These are phyloP conservation scores for Austroboletus novae-zelandiae DNA, from an alignment of 1,284 basidiomycete genomes.

Conservation along the genomic window DNA sequence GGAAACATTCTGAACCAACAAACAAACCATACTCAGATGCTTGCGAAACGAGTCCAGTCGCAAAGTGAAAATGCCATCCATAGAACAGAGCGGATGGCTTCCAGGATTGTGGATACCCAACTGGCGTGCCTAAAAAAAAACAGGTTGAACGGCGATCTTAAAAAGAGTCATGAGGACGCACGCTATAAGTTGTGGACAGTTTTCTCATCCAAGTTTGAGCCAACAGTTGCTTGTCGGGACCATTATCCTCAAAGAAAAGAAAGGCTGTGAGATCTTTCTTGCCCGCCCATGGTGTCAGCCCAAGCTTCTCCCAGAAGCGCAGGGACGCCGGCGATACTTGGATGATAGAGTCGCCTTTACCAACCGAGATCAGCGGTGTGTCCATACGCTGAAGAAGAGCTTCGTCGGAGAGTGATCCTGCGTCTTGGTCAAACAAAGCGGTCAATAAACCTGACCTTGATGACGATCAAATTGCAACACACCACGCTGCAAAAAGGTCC, in stretches of 20 bases:
- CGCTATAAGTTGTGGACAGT: constrained; percentile 55
- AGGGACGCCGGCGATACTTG: constrained; percentile 65
- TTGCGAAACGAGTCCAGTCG: constrained; percentile 67
- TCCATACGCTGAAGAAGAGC: constrained; percentile 41
- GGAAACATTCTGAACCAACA: not conserved
- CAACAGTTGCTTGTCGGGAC: constrained; percentile 41
- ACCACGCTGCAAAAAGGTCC: constrained; percentile 41
- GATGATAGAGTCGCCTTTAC: constrained; percentile 61
- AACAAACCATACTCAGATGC: constrained; percentile 45
- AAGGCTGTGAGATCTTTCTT: constrained; percentile 67
- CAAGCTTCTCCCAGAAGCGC: constrained; percentile 81
- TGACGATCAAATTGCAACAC: constrained; percentile 9
- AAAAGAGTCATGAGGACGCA: constrained; percentile 34
- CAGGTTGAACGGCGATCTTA: constrained; percentile 8
- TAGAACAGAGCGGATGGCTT: constrained; percentile 40
- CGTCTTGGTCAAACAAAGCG: not conserved
- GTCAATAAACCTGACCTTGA: not conserved
- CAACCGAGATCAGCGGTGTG: constrained; percentile 57
- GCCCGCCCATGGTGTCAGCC: constrained; percentile 66
- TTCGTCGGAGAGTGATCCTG: constrained; percentile 2
- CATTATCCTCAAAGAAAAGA: constrained; percentile 64
- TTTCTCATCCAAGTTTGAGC: constrained; percentile 58
- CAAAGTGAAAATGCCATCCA: constrained; percentile 57
- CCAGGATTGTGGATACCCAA: constrained; percentile 58
- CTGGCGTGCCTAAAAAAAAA: constrained; percentile 51